Conservation (phyloP, 2,329 filamentous ascomycete genomes). For the Penicillium sp. region DNA sequence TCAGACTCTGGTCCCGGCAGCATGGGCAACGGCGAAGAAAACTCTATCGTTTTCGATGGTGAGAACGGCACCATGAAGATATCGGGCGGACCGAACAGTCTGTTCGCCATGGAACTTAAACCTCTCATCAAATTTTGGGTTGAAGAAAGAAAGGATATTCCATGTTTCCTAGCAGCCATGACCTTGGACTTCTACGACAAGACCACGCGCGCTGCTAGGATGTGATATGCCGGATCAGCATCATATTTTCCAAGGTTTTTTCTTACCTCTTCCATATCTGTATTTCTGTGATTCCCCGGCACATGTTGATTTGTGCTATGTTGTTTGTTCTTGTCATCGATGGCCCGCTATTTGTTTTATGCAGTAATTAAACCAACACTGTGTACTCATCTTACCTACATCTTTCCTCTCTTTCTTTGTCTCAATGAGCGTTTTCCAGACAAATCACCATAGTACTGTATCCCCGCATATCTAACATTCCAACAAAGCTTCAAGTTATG, state of each 20-base stretch:
- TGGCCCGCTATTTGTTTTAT: not conserved
- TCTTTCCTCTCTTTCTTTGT: not conserved
- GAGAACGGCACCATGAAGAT: slow-evolving; percentile 98
- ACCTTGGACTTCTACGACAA: slow-evolving; percentile 89
- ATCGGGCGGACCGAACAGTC: slow-evolving; percentile 79
- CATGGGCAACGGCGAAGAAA: slow-evolving; percentile 50
- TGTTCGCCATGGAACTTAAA: slow-evolving; percentile 80
- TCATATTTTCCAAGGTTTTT: not conserved
- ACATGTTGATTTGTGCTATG: slow-evolving; percentile 24
- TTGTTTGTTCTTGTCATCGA: slow-evolving; percentile 4
- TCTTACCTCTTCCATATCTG: slow-evolving; percentile 10
- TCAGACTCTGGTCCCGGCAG: slow-evolving; percentile 55
- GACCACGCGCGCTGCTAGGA: slow-evolving; percentile 42
- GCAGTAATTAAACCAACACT: not conserved
- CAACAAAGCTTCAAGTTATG: too few species aligned
- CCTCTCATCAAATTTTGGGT: slow-evolving; percentile 96
- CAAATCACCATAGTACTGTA: not conserved
- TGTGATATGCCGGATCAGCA: slow-evolving; percentile 20
- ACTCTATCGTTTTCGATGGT: slow-evolving; percentile 77
- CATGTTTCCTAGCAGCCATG: slow-evolving; percentile 85
- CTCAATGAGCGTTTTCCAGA: not conserved
- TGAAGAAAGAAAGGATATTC: slow-evolving; percentile 86
- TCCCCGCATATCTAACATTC: not conserved
- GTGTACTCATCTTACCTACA: not conserved
- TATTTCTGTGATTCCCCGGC: slow-evolving; percentile 30